Percentiles rank a stretch among this genome's conserved stretches.
Conservation (phyloP, 768 basidiomycete species). For the Guyanaporus albipodus region DNA sequence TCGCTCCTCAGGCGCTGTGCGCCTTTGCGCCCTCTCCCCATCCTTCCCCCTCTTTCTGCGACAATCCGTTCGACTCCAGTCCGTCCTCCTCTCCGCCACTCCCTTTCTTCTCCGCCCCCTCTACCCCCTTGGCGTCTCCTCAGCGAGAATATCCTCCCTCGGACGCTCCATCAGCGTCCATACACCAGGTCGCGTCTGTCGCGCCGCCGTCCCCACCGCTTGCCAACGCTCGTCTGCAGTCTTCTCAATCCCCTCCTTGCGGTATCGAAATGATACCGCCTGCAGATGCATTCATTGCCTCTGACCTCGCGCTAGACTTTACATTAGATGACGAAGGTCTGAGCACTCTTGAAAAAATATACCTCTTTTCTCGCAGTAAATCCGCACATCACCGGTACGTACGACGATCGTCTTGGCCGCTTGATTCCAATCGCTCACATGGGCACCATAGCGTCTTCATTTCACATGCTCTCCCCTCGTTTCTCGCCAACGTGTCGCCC, state of each 20-base stretch:
- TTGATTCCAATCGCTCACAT: constrained; percentile 17
- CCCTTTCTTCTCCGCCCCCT: constrained; percentile 47
- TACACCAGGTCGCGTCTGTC: constrained; percentile 16
- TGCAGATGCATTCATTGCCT: constrained; percentile 23
- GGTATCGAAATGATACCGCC: constrained; percentile 27
- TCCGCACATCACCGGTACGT: constrained; percentile 54
- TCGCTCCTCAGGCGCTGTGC: constrained; percentile 32
- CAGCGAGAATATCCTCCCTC: constrained; percentile 35
- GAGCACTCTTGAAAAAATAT: constrained; percentile 86
- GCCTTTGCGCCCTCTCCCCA: constrained; percentile 27
- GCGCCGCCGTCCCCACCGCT: constrained; percentile 25
- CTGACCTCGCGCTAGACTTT: constrained; percentile 36
- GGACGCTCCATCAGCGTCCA: constrained; percentile 17
- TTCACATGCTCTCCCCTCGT: constrained; percentile 74
- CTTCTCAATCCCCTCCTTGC: constrained; percentile 25
- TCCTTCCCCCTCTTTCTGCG: constrained; percentile 34
- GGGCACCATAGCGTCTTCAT: constrained; percentile 66
- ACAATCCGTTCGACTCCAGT: constrained; percentile 35
- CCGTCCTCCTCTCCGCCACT: constrained; percentile 38
- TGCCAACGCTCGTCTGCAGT: constrained; percentile 16
- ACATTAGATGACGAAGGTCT: constrained; percentile 75
- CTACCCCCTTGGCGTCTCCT: constrained; percentile 41
- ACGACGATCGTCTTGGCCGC: neutral
- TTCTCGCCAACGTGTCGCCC: constrained; percentile 72
- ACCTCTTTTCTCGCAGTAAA: constrained; percentile 80